Conservation (phyloP, 257 asterid species). For the Solanum piurae region DNA sequence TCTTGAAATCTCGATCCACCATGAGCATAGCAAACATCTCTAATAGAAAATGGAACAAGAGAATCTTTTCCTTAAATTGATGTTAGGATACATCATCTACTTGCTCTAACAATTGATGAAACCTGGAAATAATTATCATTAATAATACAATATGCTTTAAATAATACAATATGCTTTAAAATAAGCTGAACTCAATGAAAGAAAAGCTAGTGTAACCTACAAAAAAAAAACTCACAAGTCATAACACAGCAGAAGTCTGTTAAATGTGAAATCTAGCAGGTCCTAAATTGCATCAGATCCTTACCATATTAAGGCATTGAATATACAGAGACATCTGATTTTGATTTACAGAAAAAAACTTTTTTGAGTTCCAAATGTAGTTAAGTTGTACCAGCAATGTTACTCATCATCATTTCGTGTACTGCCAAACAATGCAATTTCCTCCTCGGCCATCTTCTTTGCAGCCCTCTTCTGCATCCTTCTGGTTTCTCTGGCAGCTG, state of each 20-base stretch:
- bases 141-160: background rate
- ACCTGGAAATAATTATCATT: background rate
- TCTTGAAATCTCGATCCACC: background rate
- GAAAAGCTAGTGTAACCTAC: background rate
- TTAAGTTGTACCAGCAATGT: background rate
- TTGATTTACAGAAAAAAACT: background rate
- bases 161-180: background rate
- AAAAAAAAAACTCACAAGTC: background rate
- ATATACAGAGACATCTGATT: background rate
- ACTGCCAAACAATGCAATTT: constrained; percentile 7
- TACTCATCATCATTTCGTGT: background rate
- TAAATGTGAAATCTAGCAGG: background rate
- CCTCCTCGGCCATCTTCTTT: constrained; percentile 27
- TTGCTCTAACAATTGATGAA: background rate
- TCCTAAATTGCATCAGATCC: background rate
- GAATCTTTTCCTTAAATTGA: background rate
- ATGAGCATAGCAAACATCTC: background rate
- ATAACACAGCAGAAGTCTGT: background rate
- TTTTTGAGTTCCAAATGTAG: background rate
- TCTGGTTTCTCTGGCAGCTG: constrained; percentile 17
- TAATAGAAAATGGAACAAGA: background rate
- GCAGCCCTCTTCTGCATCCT: constrained; percentile 33
- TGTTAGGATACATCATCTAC: background rate
- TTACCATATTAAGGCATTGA: background rate
- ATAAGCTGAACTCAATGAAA: background rate